Base-by-base conservation (phyloP, 2,329 filamentous ascomycete genomes). In the Alternaria ventricosa region DNA sequence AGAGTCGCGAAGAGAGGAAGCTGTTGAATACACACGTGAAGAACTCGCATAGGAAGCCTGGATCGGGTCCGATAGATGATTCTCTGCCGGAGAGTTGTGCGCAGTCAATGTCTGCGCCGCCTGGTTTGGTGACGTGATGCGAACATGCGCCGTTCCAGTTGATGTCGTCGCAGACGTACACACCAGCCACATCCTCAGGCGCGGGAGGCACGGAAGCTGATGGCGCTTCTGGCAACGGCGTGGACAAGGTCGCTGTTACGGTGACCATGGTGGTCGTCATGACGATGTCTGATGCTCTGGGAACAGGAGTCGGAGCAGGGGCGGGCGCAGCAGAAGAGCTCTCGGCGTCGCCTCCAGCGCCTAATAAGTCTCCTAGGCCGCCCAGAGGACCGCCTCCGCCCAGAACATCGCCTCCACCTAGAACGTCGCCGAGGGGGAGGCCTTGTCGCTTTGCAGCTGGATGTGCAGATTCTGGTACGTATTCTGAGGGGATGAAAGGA, bases 11-110 rank as follows among this genome's bases (percentile, higher is more conserved):
- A n/a, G 7, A 30, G 23, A 43, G 10, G 11, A 22, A n/a, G n/a
- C n/a, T n/a, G n/a, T n/a, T n/a, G n/a, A n/a, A n/a, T n/a, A 68
- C 72, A 4, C 67, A 77, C 76, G 67, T 71, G 62, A 69, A 79
- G 43, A 78, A 77, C 2, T 62, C 62, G 53, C 76, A 79, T 4
- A 49, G 55, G 27, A 67, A 71, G 0, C 75, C 75, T 2, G 25
- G 5, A 25, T 76, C 73, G 0, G 76, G 76, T 0, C 74, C 68
- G 8, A 77, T 64, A 1, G 63, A 62, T 0, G 67, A 71, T 2
- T 71, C 67, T 1, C 27, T 64, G 7, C 64, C 68, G 18, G 73
- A 64, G 4, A 78, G 61, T 1, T 23, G 13, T 1, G 57, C 60
- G 64, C 76, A 78, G 9, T 62, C 57, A 3, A 27, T 28, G 2